Base-by-base conservation (phyloP, 2,329 filamentous ascomycete species). In the Aureobasidium sp. region DNA sequence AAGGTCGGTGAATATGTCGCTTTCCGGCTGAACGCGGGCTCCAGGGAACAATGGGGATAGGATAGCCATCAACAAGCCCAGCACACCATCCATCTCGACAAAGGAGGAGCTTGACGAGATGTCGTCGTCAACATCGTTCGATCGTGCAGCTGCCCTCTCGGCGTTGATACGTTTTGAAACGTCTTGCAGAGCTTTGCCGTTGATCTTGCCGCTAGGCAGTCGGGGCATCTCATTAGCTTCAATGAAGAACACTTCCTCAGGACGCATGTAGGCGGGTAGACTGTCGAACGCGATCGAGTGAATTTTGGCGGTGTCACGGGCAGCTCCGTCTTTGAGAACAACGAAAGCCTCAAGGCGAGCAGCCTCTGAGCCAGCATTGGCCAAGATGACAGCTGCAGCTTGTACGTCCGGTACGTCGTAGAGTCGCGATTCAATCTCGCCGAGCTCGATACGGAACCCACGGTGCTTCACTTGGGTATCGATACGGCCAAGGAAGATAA, bases 381-480 rank as follows among this genome's bases (percentile, higher is more conserved):
- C 49, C 25, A 53, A 6, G 7, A 53, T 53, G 13, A 53, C 49
- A 29, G 49, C 34, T 29, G 49, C 49, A 30, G 49, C 49, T 53
- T 53, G 49, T 4, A 53, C 49, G 14, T 53, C 36, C 16, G 49
- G 25, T n/a, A 53, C 49, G 6, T 29, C 49, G 36, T 53, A 53
- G 3, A 53, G 49, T 30, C 49, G 34, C 5, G 49, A 53, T 13
- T 97, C 91, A 66, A 97, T 96, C 66, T 97, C 93, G 66, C 87
- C 88, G 41, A 97, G 84, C 75, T 97, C 93, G 66, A 97, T 95
- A 62, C 92, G 83, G 79, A 96, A 96, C 1, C 92, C 92, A 63
- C 93, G 87, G 65, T 97, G 91, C 78, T 97, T 97, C 76, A 97
- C 89, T 71, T 97, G 92, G 64, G 86, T 83, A 71, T 97, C 92